A percentile compares a stretch with the other conserved stretches of the same genome.
Conservation (phyloP, 164 flowering plant species). For the Stephania cephalantha region DNA sequence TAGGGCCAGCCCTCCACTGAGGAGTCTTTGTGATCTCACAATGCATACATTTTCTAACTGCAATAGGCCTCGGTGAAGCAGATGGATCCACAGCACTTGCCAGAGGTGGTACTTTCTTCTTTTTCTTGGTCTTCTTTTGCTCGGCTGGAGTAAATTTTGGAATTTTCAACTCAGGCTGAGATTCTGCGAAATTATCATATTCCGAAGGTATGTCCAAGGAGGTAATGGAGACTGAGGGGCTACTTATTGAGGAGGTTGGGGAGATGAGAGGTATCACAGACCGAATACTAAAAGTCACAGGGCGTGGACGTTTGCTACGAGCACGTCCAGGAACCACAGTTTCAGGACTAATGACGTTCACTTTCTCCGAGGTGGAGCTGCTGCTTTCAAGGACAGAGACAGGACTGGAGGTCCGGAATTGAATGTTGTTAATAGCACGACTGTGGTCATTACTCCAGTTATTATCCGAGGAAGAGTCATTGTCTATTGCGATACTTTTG, state of each 20-base stretch:
- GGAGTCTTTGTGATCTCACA: slow-evolving; percentile 93
- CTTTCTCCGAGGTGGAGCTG: slow-evolving; percentile 50
- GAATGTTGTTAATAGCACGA: slow-evolving; percentile 19
- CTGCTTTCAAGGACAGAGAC: slow-evolving; percentile 86
- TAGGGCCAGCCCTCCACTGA: slow-evolving; percentile 92
- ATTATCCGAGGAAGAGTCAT: neutral
- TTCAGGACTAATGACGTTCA: slow-evolving; percentile 31
- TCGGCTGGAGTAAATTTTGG: slow-evolving; percentile 22
- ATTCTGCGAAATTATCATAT: slow-evolving; percentile 43
- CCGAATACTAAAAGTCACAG: slow-evolving; percentile 56
- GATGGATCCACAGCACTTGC: slow-evolving; percentile 14
- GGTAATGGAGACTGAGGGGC: slow-evolving; percentile 12
- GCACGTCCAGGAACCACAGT: slow-evolving; percentile 42
- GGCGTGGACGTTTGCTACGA: slow-evolving; percentile 90
- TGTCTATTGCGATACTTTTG: slow-evolving; percentile 37
- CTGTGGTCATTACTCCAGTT: slow-evolving; percentile 6
- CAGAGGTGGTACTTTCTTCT: slow-evolving; percentile 22
- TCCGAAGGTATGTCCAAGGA: slow-evolving; percentile 25
- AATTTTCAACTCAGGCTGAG: slow-evolving; percentile 20
- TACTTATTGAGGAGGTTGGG: slow-evolving; percentile 31
- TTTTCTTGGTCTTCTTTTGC: slow-evolving; percentile 52
- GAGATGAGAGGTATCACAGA: slow-evolving; percentile 42
- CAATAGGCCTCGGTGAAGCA: slow-evolving; percentile 12
- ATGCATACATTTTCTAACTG: slow-evolving; percentile 75
- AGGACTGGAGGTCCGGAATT: slow-evolving; percentile 66